Conservation (phyloP, 2,329 filamentous ascomycete species). For the Epichloe festucae region DNA sequence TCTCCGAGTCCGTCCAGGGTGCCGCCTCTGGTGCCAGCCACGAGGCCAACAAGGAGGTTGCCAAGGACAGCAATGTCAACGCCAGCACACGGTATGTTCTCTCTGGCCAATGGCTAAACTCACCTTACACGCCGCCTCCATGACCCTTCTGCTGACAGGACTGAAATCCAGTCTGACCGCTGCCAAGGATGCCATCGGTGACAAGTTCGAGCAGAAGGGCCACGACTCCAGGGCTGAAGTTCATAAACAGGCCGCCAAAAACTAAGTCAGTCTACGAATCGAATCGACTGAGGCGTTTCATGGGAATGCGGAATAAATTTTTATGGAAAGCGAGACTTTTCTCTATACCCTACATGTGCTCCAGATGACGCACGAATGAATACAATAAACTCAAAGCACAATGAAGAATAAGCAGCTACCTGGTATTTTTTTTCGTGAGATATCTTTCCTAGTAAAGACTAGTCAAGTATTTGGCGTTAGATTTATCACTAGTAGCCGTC, state of each 20-base stretch:
- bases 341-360: not conserved
- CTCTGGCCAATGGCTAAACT: not conserved
- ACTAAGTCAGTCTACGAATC: slow-evolving; percentile 9
- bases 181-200: slow-evolving; percentile 34
- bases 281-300: not conserved
- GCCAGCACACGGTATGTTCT: slow-evolving; percentile 38
- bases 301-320: not conserved
- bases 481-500: too few relatives aligned
- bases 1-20: slow-evolving; percentile 51
- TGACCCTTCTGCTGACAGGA: not conserved
- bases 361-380: not conserved
- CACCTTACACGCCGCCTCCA: not conserved
- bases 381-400: not conserved
- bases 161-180: slow-evolving; percentile 24
- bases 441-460: too few relatives aligned
- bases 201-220: slow-evolving; percentile 31
- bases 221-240: slow-evolving; percentile 30
- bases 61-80: slow-evolving; percentile 45
- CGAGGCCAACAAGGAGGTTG: slow-evolving; percentile 58
- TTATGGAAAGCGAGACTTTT: not conserved
- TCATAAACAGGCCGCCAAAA: slow-evolving; percentile 26
- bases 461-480: too few relatives aligned
- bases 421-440: too few relatives aligned
- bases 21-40: slow-evolving; percentile 44
- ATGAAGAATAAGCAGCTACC: too few relatives aligned